Evolutionary conservation across 805 yeast species (phyloP), one percentile per base, ranked within the genome.

Genomic region (Osmozyma mogii): DNA sequence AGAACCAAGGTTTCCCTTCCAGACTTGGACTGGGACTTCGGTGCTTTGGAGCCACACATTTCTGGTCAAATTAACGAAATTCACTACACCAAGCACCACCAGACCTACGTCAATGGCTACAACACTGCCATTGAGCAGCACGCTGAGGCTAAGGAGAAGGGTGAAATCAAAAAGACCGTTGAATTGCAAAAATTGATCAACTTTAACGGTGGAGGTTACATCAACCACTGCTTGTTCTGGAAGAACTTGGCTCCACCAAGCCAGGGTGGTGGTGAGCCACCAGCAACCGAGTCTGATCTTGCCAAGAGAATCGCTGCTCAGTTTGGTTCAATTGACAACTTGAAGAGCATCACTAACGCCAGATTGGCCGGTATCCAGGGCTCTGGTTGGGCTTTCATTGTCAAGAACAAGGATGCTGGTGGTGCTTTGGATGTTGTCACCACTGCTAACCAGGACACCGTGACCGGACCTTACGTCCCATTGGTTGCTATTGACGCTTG

Each of bases 371-470:
- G 92, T 34, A 71, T 85, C 47, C 95, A 85, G 63, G 96, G 96
- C 53, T 81, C 95, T 5, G 96, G 96, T 26, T 85, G 96, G 96
- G 92, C 92, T 18, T 85, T 88, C 68, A 66, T 85, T 41, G 94
- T 77, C 46, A 82, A 81, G 72, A 81, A 84, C 69, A 68, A 72
- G 52, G 78, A 70, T 38, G 77, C 77, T 44, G 69, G 69, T 17
- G 84, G 82, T 44, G 73, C 78, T 28, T 55, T 85, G 45, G 94
- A 83, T 41, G 80, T 85, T 32, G 79, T 84, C 32, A 82, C 83
- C 56, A 81, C 84, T 44, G 66, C 75, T 44, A 85, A 85, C 69
- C 96, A 85, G 63, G 95, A 85, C 60, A 82, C 92, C 11, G 85
- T 82, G 23, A 65, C 76, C 28, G 83, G 84, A 28, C 54, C 72